Evolutionary conservation across 139 green algal species (phyloP).

Genomic region (Picochlorum sp.): DNA sequence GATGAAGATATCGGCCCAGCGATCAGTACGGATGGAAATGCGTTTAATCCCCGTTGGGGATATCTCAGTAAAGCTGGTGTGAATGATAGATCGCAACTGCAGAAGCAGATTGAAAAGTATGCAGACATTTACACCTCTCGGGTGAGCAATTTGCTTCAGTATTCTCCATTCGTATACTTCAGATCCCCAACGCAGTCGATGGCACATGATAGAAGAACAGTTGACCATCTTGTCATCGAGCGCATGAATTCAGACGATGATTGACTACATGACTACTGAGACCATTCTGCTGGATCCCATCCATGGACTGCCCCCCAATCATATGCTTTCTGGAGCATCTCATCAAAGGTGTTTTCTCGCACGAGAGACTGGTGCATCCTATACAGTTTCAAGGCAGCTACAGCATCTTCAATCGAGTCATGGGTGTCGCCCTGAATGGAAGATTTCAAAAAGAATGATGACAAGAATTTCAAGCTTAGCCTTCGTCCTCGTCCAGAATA

Average conservation of each 20-base stretch:
- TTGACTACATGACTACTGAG: background rate
- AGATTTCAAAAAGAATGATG: slow-evolving; percentile 70
- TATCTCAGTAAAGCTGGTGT: slow-evolving; percentile 83
- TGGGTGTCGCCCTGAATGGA: slow-evolving; percentile 73
- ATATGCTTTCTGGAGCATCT: slow-evolving; percentile 63
- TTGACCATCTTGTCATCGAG: slow-evolving; percentile 11
- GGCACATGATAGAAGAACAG: slow-evolving; percentile 64
- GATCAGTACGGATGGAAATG: slow-evolving; percentile 68
- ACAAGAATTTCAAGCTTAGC: slow-evolving; percentile 86
- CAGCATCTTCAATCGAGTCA: slow-evolving; percentile 89
- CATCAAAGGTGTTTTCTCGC: slow-evolving; percentile 47
- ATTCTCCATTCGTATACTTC: slow-evolving; percentile 86
- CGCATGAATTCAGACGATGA: slow-evolving; percentile 7
- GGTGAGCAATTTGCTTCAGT: slow-evolving; percentile 92
- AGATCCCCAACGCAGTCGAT: slow-evolving; percentile 57
- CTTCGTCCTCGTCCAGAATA: slow-evolving; percentile 71
- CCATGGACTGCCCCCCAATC: slow-evolving; percentile 68
- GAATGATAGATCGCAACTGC: slow-evolving; percentile 93
- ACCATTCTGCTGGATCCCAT: slow-evolving; percentile 49
- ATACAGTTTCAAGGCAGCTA: slow-evolving; percentile 69
- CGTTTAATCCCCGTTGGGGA: slow-evolving; percentile 88
- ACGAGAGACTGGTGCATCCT: slow-evolving; percentile 62
- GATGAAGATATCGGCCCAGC: slow-evolving; percentile 76
- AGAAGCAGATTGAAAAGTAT: slow-evolving; percentile 93
- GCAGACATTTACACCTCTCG: slow-evolving; percentile 77